Evolutionary conservation across 768 basidiomycete genomes (phyloP), one percentile per base, ranked within the genome.

Genomic region (Russula brevipes): DNA sequence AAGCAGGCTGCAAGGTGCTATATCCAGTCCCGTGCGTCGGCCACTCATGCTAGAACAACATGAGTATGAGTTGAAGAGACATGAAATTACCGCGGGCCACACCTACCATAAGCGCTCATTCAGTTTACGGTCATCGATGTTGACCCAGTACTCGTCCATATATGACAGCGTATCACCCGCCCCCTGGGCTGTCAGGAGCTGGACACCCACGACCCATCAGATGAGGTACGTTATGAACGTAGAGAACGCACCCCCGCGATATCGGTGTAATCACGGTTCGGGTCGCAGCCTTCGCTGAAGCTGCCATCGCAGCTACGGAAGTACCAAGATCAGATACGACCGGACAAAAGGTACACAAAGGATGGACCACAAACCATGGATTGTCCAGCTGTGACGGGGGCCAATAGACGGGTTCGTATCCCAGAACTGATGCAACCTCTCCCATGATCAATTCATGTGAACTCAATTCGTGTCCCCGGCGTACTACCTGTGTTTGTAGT

Each of bases 91-190:
- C 8, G 19, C 3, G 19, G n/a, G 38, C 60, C 81, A 38, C 67
- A 85, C 86, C 77, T 85, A 81, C 88, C 88, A 90, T 70, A 89
- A 85, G 41, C 79, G 69, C 69, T 89, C 81, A 66, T 82, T 83
- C 16, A 24, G 24, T 24, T 24, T 24, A 24, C 77, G 66, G 7
- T 85, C 87, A 64, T 80, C 76, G 51, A 78, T 79, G 67, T 87
- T 81, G 36, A 87, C 76, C 87, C 87, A 89, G 70, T 76, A 82
- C 81, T 82, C 56, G 49, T 76, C 42, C 86, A 89, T 88, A 70
- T 80, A 88, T 17, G 76, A 63, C 36, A 89, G 72, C 0, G 85
- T 86, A 46, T 80, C 78, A 38, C 76, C 77, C 31, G 85, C 85
- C 3, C 84, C 85, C 61, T 85, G 80, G n/a, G 73, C 71, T 14